phyloP scores from a whole-genome alignment of 139 green algal genomes.

The Dunaliella primolecta region DNA sequence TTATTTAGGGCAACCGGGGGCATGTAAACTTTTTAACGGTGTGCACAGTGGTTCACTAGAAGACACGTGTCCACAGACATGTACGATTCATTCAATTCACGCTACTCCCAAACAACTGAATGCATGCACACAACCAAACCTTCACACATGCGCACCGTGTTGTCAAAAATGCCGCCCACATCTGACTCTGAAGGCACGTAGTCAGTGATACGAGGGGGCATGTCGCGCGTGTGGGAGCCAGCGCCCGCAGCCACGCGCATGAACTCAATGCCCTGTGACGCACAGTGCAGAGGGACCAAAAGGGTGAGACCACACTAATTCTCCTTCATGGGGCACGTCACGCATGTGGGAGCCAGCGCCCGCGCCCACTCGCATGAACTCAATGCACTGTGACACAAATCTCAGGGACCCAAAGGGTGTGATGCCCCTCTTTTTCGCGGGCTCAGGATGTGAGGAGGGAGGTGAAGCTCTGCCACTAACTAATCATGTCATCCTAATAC shows the following conservation, averaged over 20 bases:
- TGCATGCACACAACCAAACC: neutral
- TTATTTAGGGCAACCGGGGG: too few relatives aligned
- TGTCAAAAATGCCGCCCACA: conserved; percentile 66
- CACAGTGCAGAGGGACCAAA: neutral
- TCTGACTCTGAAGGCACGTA: conserved; percentile 51
- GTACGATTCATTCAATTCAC: too few relatives aligned
- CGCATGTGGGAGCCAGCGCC: conserved; percentile 71
- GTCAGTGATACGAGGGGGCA: conserved; percentile 56
- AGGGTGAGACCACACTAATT: neutral
- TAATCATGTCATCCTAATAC: too few relatives aligned
- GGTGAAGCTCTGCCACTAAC: neutral
- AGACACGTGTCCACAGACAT: neutral
- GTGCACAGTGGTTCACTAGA: neutral
- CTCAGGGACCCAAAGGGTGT: neutral
- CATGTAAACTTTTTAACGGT: too few relatives aligned
- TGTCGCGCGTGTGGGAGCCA: conserved; percentile 70
- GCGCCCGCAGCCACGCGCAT: conserved; percentile 60
- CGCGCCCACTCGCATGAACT: conserved; percentile 51
- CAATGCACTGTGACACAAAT: conserved; percentile 41
- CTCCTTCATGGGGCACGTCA: conserved; percentile 51
- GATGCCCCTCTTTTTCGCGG: neutral
- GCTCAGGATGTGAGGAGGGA: neutral
- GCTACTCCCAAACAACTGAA: too few relatives aligned
- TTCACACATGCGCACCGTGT: too few relatives aligned
- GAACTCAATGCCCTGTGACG: conserved; percentile 52